phyloP scores from a whole-genome alignment of 495 filamentous ascomycete species.

The Penicillium angulare region DNA sequence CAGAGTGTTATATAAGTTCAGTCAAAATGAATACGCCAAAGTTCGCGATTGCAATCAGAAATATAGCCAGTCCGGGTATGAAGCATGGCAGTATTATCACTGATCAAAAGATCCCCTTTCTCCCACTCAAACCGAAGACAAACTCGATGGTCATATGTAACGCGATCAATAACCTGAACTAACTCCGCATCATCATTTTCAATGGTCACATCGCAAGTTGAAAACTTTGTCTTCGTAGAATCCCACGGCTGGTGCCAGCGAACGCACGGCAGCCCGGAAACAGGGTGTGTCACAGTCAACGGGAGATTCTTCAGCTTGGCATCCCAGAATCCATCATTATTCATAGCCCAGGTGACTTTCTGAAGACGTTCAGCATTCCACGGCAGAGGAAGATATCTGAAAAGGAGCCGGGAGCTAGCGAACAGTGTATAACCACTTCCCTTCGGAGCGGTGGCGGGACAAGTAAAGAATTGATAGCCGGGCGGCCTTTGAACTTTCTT shows the following conservation, averaged over 20 bases:
- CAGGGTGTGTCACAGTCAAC: conserved; percentile 49
- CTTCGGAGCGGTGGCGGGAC: conserved; percentile 44
- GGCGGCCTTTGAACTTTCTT: conserved; percentile 24
- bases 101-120: conserved; percentile 54
- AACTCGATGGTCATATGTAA: conserved; percentile 52
- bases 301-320: conserved; percentile 41
- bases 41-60: conserved; percentile 40
- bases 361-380: conserved; percentile 39
- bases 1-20: conserved; percentile 13
- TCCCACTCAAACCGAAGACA: conserved; percentile 48
- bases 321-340: conserved; percentile 40
- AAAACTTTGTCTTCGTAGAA: conserved; percentile 46
- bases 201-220: conserved; percentile 43
- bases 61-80: conserved; percentile 51
- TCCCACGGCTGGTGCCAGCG: conserved; percentile 58
- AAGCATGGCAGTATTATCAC: conserved; percentile 51
- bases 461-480: conserved; percentile 54
- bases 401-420: conserved; percentile 48
- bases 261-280: conserved; percentile 41
- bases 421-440: conserved; percentile 53
- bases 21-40: conserved; percentile 52
- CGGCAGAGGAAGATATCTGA: conserved; percentile 44
- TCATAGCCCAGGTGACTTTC: conserved; percentile 39
- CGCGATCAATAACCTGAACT: conserved; percentile 28
- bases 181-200: conserved; percentile 36